These are phyloP conservation scores for Russula earlei DNA, from an alignment of 768 basidiomycete genomes.

Conservation along the genomic window DNA sequence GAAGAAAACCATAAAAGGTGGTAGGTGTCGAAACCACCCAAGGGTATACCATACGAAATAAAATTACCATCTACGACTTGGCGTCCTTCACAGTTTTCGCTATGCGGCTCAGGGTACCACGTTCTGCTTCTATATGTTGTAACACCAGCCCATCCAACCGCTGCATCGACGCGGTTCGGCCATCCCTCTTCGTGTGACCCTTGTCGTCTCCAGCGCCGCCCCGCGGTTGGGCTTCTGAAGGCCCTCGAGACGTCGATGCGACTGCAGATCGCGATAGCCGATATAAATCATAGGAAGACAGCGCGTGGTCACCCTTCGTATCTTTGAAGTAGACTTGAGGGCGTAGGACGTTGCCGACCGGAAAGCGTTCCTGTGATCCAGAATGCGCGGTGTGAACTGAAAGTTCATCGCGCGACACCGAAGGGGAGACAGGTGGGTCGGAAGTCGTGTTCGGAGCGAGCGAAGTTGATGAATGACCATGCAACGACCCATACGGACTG, in stretches of 20 bases:
- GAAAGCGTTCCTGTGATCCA: conserved; percentile 10
- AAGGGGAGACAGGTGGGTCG: conserved; percentile 14
- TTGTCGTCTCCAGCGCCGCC: conserved; percentile 10
- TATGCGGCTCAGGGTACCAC: conserved; percentile 70
- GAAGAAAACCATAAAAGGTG: background rate
- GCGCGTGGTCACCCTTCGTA: conserved; percentile 7
- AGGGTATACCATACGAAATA: conserved; percentile 13
- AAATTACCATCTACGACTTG: conserved; percentile 9
- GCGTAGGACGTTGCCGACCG: conserved; percentile 11
- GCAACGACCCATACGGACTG: conserved; percentile 5
- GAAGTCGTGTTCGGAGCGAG: background rate
- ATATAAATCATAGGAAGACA: conserved; percentile 16
- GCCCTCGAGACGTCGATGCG: background rate
- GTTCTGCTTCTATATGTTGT: conserved; percentile 78
- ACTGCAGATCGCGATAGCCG: conserved; percentile 7
- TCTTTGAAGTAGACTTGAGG: conserved; percentile 18
- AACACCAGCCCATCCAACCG: conserved; percentile 72
- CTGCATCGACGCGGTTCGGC: conserved; percentile 48
- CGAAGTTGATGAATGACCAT: conserved; percentile 4
- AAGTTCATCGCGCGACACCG: conserved; percentile 3
- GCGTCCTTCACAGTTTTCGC: conserved; percentile 33
- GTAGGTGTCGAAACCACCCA: conserved; percentile 1
- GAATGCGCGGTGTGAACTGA: background rate
- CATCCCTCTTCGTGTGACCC: conserved; percentile 25
- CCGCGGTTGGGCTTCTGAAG: conserved; percentile 8